A percentile compares a stretch with the other conserved stretches of the same genome.
These are phyloP conservation scores for Bipolaris cookei DNA, from an alignment of 2,329 filamentous ascomycete genomes.

Conservation along the genomic window DNA sequence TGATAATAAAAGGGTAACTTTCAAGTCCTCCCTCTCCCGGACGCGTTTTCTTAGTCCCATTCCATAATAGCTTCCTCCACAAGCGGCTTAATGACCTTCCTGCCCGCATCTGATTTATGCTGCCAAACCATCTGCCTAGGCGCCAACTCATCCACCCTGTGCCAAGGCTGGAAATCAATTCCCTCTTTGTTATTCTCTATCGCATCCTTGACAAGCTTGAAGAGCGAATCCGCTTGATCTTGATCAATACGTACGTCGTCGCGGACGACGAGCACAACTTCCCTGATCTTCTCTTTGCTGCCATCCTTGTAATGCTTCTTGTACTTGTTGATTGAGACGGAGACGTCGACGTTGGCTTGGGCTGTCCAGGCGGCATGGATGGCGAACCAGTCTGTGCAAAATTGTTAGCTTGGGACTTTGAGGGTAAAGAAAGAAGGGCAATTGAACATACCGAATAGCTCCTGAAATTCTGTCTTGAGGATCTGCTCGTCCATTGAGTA, in stretches of 20 bases:
- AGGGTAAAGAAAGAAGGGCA: too few relatives aligned
- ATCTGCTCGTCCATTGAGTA: slow-evolving; percentile 57
- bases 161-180: slow-evolving; percentile 53
- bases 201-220: slow-evolving; percentile 50
- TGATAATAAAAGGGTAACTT: neutral
- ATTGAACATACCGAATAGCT: slow-evolving; percentile 47
- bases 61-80: slow-evolving; percentile 53
- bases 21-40: neutral
- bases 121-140: slow-evolving; percentile 57
- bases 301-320: slow-evolving; percentile 49
- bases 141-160: slow-evolving; percentile 51
- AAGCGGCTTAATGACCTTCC: slow-evolving; percentile 55
- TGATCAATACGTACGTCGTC: slow-evolving; percentile 55
- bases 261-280: slow-evolving; percentile 55
- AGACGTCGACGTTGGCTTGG: slow-evolving; percentile 54
- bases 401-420: neutral
- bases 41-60: slow-evolving; percentile 42
- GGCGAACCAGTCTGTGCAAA: slow-evolving; percentile 52
- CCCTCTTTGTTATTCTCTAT: slow-evolving; percentile 49
- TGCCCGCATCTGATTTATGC: slow-evolving; percentile 49
- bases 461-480: slow-evolving; percentile 54
- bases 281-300: slow-evolving; percentile 56
- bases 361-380: slow-evolving; percentile 58
- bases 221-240: slow-evolving; percentile 53
- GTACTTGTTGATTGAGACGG: slow-evolving; percentile 56